Conservation (phyloP, 1,284 basidiomycete species). For the Cryptococcus hybrid region DNA sequence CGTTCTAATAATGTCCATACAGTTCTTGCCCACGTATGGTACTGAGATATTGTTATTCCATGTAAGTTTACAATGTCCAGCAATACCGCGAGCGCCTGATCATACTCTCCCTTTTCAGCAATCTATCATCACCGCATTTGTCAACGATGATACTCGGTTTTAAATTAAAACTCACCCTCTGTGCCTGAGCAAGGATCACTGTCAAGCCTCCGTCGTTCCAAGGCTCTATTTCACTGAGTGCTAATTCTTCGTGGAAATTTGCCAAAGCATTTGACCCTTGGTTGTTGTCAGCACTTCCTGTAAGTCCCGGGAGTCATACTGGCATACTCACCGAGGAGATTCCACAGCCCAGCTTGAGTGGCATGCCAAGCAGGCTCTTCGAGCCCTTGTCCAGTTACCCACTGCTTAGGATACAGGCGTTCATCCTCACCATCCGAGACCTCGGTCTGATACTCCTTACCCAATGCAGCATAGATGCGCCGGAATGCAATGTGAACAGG, state of each 20-base stretch:
- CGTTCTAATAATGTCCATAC: conserved; percentile 37
- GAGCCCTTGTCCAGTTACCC: conserved; percentile 18
- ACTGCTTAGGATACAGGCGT: conserved; percentile 5
- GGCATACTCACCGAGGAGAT: conserved; percentile 2
- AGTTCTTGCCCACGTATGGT: conserved; percentile 34
- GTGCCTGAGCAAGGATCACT: conserved; percentile 24
- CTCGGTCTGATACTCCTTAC: conserved; percentile 6
- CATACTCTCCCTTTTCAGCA: conserved; percentile 20
- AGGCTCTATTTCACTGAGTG: conserved; percentile 10
- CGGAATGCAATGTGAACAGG: conserved; percentile 39
- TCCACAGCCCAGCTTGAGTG: conserved; percentile 38
- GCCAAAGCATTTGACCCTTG: conserved; percentile 29
- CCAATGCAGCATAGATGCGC: conserved; percentile 35
- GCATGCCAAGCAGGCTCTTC: conserved; percentile 37
- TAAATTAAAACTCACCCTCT: conserved; percentile 23
- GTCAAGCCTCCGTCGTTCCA: conserved; percentile 22
- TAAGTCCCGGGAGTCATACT: neutral
- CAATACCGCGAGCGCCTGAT: conserved; percentile 32
- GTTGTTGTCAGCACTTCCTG: conserved; percentile 7
- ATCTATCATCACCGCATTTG: conserved; percentile 12
- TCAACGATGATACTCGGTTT: conserved; percentile 7
- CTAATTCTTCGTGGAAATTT: conserved; percentile 36
- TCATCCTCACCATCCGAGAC: conserved; percentile 5
- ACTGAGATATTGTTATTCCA: conserved; percentile 28
- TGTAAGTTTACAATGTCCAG: conserved; percentile 20